Base-by-base conservation (phyloP, 345 rosid genomes). In the Syzygium aqueum region DNA sequence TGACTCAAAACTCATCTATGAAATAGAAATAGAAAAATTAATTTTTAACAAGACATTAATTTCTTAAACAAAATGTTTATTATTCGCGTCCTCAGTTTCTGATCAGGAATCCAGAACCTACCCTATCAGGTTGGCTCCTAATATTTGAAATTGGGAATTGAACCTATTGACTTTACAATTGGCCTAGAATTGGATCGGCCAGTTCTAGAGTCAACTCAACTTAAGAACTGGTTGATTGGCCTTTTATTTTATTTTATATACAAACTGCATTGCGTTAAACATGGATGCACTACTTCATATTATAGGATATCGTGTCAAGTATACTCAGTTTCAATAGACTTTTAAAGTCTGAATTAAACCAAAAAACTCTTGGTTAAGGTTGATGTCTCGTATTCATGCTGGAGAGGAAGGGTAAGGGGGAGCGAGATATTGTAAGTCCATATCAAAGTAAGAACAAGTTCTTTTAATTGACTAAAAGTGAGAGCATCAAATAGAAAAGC, bases 31-130 rank as follows among this genome's bases (percentile, higher is more conserved):
- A 43, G 46, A 43, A 43, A 43, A 43, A 43, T 43, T 4, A 4
- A 43, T 43, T 43, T 43, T 43, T 43, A 5, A 43, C 7, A 5
- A 43, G 7, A 6, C 5, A 43, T 43, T 43, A 6, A 43, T 43
- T 43, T 43, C 7, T 43, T 43, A 43, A 43, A 43, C 7, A 43
- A 5, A 43, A 43, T 33, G 37, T 2, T 43, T 43, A 43, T 43
- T 0, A 43, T 43, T 43, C 46, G 7, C 7, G 6, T 7, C 46
- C 4, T 6, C 5, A 59, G 3, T 27, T 57, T 57, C 2, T 25
- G 1, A 59, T 23, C 8, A 25, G 15, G 65, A 59, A 25, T 11
- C 0, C 27, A 1, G 0, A 25, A 59, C 27, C 65, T 59, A 59
- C 3, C 7, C 0, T 4, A 3, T 59, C 6, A 2, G 1, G 15